Percentiles rank a stretch among this genome's conserved stretches.
Conservation (phyloP, 1,139 yeast species). For the Pneumocystis sp. region DNA sequence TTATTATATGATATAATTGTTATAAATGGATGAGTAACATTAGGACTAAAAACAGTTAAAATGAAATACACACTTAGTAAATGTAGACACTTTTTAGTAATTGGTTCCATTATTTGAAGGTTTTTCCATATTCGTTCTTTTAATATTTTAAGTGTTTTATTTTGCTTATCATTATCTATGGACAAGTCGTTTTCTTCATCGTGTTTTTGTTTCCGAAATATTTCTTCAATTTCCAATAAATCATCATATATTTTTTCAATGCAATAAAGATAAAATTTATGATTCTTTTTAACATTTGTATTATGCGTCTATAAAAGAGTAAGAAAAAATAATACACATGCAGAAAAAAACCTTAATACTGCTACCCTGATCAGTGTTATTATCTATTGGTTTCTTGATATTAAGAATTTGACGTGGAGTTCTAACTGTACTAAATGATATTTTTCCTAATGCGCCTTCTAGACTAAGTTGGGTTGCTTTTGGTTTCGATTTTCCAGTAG, state of each 20-base stretch:
- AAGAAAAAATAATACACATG: neutral
- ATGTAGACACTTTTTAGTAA: slow-evolving; percentile 24
- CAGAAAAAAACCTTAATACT: slow-evolving; percentile 1
- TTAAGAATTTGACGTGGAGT: slow-evolving; percentile 82
- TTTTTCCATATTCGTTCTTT: slow-evolving; percentile 53
- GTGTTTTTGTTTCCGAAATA: slow-evolving; percentile 40
- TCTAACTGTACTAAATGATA: slow-evolving; percentile 66
- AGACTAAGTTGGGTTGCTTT: slow-evolving; percentile 54
- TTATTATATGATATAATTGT: slow-evolving; percentile 74
- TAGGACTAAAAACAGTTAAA: slow-evolving; percentile 12
- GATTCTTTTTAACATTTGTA: slow-evolving; percentile 27
- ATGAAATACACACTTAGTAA: slow-evolving; percentile 5
- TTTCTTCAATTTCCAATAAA: slow-evolving; percentile 68
- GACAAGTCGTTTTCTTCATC: slow-evolving; percentile 31
- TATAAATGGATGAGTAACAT: slow-evolving; percentile 50
- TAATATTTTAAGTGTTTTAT: slow-evolving; percentile 19
- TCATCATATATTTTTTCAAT: slow-evolving; percentile 70
- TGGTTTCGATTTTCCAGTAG: slow-evolving; percentile 84
- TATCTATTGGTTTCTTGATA: slow-evolving; percentile 26
- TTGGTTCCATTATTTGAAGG: slow-evolving; percentile 47
- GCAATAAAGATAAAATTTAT: slow-evolving; percentile 22
- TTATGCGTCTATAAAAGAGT: slow-evolving; percentile 6
- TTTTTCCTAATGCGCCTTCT: slow-evolving; percentile 86
- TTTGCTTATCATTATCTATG: slow-evolving; percentile 30
- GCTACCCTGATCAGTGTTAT: slow-evolving; percentile 3